phyloP scores from a whole-genome alignment of 805 yeast genomes.

The Candida saitoana region DNA sequence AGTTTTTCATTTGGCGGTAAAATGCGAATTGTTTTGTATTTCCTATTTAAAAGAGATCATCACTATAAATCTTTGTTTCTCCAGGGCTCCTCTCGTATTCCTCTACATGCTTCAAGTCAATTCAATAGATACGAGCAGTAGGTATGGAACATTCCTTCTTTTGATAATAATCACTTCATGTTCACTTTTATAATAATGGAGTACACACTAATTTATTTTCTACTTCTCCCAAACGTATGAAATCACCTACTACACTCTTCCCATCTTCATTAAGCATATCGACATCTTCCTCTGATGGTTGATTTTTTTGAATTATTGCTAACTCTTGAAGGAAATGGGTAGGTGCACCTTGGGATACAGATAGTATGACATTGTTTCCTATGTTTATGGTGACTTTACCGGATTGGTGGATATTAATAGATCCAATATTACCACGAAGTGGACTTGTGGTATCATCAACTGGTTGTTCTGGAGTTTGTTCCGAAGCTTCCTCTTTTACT shows the following conservation, averaged over 20 bases:
- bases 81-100: too few species aligned
- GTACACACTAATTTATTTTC: constrained; percentile 30
- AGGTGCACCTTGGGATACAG: constrained; percentile 68
- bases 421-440: constrained; percentile 62
- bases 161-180: too few species aligned
- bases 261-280: constrained; percentile 22
- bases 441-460: constrained; percentile 10
- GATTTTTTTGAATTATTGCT: constrained; percentile 46
- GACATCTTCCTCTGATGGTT: constrained; percentile 14
- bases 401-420: constrained; percentile 71
- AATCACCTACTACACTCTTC: constrained; percentile 17
- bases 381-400: constrained; percentile 75
- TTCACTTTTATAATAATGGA: constrained; percentile 21
- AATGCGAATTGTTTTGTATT: too few species aligned
- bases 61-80: too few species aligned
- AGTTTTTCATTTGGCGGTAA: too few species aligned
- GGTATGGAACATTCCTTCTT: too few species aligned
- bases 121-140: too few species aligned
- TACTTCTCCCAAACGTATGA: constrained; percentile 26
- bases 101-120: not conserved
- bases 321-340: constrained; percentile 71
- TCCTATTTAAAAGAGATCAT: too few species aligned
- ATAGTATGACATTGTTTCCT: constrained; percentile 61
- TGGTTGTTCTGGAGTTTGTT: constrained; percentile 19
- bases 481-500: constrained; percentile 11